Percentiles rank a stretch among this genome's conserved stretches.
Evolutionary conservation across 2,329 filamentous ascomycete genomes (phyloP).

Genomic region (Lachnellula subtilissima): DNA sequence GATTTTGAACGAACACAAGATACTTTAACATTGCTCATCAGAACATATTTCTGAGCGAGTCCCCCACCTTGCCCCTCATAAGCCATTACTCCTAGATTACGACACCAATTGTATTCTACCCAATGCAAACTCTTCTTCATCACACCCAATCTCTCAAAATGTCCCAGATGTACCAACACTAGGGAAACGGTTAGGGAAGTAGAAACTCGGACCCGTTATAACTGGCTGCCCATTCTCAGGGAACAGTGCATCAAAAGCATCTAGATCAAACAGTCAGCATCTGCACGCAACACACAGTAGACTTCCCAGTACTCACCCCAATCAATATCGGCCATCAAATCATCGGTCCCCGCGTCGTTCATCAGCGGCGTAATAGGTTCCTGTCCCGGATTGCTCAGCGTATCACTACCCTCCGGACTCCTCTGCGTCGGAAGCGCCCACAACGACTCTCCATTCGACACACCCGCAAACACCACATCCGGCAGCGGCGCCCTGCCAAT

Average conservation of each 20-base stretch:
- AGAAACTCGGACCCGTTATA: conserved; percentile 3
- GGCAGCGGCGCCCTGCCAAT: conserved; percentile 9
- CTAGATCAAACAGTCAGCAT: conserved; percentile 11
- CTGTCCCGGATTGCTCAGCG: conserved; percentile 31
- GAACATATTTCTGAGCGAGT: neutral
- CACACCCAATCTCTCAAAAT: neutral
- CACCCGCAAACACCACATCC: conserved; percentile 39
- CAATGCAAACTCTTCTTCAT: neutral
- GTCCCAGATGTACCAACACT: neutral
- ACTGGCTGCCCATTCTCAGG: conserved; percentile 23
- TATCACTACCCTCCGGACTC: conserved; percentile 42
- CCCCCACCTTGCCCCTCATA: neutral
- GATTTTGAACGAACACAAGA: neutral
- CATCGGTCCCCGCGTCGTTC: conserved; percentile 17
- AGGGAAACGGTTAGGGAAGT: conserved; percentile 1
- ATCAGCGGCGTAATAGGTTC: neutral
- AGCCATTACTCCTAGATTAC: neutral
- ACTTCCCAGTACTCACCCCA: conserved; percentile 42
- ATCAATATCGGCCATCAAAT: conserved; percentile 53
- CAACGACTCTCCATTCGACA: conserved; percentile 44
- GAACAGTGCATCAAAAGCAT: conserved; percentile 31
- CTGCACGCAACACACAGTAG: too few relatives aligned
- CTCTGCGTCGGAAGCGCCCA: conserved; percentile 38
- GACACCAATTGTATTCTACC: neutral
- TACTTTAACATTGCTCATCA: neutral